Evolutionary conservation across 768 basidiomycete genomes (phyloP), one percentile per base, ranked within the genome.

Genomic region (Sarcodon sp.): DNA sequence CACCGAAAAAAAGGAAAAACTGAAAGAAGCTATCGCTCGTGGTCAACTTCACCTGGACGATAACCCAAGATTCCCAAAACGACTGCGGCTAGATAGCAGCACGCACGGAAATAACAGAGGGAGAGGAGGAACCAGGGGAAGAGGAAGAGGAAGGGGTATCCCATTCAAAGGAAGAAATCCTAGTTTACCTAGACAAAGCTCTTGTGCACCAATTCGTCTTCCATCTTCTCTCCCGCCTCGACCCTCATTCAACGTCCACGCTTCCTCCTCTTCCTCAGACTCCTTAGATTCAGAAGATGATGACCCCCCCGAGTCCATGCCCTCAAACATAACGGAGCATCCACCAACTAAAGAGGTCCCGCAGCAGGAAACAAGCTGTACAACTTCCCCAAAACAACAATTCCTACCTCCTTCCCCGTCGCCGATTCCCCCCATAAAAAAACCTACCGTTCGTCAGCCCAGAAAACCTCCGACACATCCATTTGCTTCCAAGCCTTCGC

Each of bases 1-100:
- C 1, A 77, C 76, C 50, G 88, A 94, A 41, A 96, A 93, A 70
- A 83, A 82, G 55, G 72, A 76, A 53, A 89, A 85, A 58, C 60
- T 79, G 18, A 75, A 82, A 51, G 88, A 90, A 53, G 91, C 90
- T 7, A 66, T 77, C 33, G 79, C 79, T n/a, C 74, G 85, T 47
- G 91, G 91, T 1, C 84, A 92, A 62, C 63, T 88, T 32, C 65
- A 71, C 32, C 64, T 71, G 0, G 67, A 70, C 43, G 73, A 77
- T 33, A 13, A 13, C 27, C 59, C 67, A 11, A 60, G 68, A 13
- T 54, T 68, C 35, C 62, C 59, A 12, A 80, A 79, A 56, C 71
- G 71, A 44, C 63, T 60, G 44, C 56, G 64, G 21, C 58, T 56
- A 35, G 69, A 69, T 31, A 59, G 60, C 44, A 53, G 33, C 50